Evolutionary conservation across 352 stramenopile species (phyloP), one percentile per base, ranked within the genome.

Genomic region (Thraustochytrium sp.): DNA sequence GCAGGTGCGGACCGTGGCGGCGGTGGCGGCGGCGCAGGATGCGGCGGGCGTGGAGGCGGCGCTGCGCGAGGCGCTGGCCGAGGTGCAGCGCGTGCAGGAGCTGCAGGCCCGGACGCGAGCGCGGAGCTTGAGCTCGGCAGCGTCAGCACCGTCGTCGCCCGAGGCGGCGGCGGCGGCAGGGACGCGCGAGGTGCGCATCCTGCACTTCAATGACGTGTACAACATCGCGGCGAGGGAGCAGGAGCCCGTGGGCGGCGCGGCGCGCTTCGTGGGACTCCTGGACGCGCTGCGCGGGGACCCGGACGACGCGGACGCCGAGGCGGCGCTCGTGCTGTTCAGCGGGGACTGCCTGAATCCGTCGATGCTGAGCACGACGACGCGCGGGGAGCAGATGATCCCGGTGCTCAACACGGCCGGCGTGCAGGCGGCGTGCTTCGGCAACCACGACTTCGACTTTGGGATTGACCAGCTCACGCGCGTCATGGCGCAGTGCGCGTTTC

Each of bases 371-470:
- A 89, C 87, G 0, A 76, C 86, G 37, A 85, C 86, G 4, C 44
- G 80, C 72, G 83, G 87, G 40, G 48, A 82, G 38, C 87, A 89
- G 59, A 89, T 89, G 87, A 48, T 85, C 4, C 85, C 85, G 13
- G 51, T 89, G 18, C 62, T 89, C 4, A 88, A 89, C 77, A 53
- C 48, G 38, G 18, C 82, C 40, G 77, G 64, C 23, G 63, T 89
- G 18, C 56, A 86, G 48, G 84, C 75, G 26, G 86, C 86, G 26
- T 73, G 54, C 51, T 62, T 89, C 31, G 88, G 88, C 36, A 91
- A 91, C 83, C 88, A 91, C 63, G 88, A 91, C 76, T 85, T 90
- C 26, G 88, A 91, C 82, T 89, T 89, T 88, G 88, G 88, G 23
- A 26, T 89, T 26, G 73, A 87, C 16, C 84, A 89, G 40, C 85